Conservation (phyloP, 1,139 yeast genomes). For the Yarrowia galli region DNA sequence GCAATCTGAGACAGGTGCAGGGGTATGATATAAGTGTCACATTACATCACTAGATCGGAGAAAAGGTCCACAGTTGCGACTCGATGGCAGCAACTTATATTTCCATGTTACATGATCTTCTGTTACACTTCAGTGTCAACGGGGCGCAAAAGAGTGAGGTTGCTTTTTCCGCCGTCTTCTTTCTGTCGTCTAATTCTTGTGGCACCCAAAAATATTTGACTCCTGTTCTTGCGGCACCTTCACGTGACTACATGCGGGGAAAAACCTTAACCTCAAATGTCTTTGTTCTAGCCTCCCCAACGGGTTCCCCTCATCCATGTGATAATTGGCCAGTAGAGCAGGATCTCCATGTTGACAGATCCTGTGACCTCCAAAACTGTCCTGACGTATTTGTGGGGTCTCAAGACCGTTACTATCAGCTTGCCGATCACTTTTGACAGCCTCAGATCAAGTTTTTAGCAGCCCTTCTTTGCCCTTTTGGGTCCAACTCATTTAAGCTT, state of each 20-base stretch:
- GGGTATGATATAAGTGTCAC: background rate
- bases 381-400: background rate
- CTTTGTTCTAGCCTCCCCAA: slow-evolving; percentile 29
- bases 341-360: no score
- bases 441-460: background rate
- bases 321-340: background rate
- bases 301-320: slow-evolving; percentile 35
- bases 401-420: background rate
- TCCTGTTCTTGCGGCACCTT: slow-evolving; percentile 1
- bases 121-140: no score
- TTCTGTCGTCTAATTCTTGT: background rate
- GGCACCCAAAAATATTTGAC: background rate
- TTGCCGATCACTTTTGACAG: background rate
- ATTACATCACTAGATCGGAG: background rate
- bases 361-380: background rate
- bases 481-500: background rate
- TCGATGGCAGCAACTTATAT: no score
- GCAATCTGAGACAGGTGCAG: slow-evolving; percentile 32
- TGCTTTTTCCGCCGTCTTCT: background rate
- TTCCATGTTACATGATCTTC: no score
- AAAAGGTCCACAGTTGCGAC: no score
- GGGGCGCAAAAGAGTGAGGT: no score
- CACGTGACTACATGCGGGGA: slow-evolving; percentile 30
- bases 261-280: background rate
- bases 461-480: slow-evolving; percentile 4